Percentiles rank a stretch among this genome's conserved stretches.
Evolutionary conservation across 2,329 filamentous ascomycete genomes (phyloP).

Genomic region (Pestalotiopsis sp.): DNA sequence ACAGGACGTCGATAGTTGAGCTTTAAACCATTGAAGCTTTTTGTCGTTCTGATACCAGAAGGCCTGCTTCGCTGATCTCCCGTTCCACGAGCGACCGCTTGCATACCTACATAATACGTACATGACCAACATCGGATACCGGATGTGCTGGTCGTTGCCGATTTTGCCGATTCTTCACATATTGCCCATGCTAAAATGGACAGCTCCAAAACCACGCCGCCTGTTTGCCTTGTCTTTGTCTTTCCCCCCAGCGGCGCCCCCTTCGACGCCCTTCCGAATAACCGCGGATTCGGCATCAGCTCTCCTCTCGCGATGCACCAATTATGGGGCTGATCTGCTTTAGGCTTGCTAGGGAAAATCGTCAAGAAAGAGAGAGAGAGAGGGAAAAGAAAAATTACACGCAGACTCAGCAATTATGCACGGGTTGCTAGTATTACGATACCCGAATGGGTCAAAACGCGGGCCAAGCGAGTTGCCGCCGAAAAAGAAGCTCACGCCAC

Average conservation of each 20-base stretch:
- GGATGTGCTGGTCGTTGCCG: neutral
- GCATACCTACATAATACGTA: neutral
- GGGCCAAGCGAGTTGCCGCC: too few relatives aligned
- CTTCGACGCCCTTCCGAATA: neutral
- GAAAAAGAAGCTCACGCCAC: too few relatives aligned
- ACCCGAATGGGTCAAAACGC: too few relatives aligned
- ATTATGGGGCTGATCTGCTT: neutral
- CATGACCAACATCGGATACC: neutral
- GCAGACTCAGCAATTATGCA: neutral
- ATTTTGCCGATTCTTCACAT: neutral
- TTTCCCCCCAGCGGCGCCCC: neutral
- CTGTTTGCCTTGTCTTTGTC: neutral
- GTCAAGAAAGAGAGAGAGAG: neutral
- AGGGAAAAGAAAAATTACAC: neutral
- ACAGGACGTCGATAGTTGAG: neutral
- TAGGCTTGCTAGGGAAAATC: neutral
- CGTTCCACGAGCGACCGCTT: neutral
- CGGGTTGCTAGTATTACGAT: too few relatives aligned
- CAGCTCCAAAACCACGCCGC: neutral
- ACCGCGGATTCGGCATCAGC: neutral
- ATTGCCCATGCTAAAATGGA: neutral
- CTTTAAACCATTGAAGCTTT: neutral
- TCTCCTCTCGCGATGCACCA: neutral
- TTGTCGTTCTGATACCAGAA: neutral
- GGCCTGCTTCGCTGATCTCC: neutral